Evolutionary conservation across 176 grass and related monocot species (phyloP).

Genomic region (Zizania latifolia): DNA sequence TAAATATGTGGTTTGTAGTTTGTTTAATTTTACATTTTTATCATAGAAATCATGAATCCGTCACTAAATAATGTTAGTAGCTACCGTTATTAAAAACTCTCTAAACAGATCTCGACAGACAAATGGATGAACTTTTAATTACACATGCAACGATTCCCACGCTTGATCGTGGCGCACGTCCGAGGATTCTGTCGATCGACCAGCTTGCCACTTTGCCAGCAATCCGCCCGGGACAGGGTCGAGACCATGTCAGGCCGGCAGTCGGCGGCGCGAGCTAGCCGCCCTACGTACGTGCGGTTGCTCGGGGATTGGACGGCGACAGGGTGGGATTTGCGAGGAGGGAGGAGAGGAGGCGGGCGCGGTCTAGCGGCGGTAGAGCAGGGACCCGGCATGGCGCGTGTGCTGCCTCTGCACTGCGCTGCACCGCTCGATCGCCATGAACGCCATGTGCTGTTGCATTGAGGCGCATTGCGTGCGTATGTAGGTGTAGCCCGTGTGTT

Average conservation of each 20-base stretch:
- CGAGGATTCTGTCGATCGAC: not conserved
- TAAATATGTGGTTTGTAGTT: too few relatives aligned
- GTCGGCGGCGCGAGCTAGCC: not conserved
- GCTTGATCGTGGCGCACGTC: not conserved
- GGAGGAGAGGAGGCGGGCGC: not conserved
- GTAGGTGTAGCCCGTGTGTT: too few relatives aligned
- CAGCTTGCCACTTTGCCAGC: too few relatives aligned
- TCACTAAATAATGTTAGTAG: too few relatives aligned
- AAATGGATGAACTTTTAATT: not conserved
- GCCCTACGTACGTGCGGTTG: too few relatives aligned
- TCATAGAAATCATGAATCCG: too few relatives aligned
- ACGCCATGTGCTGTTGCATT: not conserved
- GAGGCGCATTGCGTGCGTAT: not conserved
- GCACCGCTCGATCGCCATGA: too few relatives aligned
- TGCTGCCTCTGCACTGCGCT: not conserved
- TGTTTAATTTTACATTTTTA: too few relatives aligned
- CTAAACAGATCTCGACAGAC: too few relatives aligned
- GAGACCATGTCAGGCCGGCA: not conserved
- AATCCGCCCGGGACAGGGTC: not conserved
- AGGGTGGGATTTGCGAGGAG: not conserved
- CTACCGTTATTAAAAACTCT: too few relatives aligned
- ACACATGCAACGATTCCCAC: not conserved
- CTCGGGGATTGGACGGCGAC: not conserved
- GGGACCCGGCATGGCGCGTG: conserved; percentile 2
- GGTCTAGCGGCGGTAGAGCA: not conserved